Conservation (phyloP, 2,329 filamentous ascomycete genomes). For the Xylariaceae sp. region DNA sequence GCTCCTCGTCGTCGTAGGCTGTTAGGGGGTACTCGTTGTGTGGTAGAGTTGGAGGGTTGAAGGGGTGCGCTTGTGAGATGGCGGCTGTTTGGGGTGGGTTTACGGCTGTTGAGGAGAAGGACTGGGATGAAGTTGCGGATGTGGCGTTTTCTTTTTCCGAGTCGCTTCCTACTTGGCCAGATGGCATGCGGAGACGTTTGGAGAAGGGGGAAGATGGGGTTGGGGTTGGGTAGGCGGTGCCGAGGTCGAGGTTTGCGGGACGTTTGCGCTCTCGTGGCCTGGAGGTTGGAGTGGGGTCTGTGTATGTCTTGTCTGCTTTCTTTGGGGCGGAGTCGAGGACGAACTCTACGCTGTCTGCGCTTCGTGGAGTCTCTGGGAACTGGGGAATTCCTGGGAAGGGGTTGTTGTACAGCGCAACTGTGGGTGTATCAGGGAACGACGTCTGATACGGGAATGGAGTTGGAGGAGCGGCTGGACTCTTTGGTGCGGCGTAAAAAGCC, state of each 20-base stretch:
- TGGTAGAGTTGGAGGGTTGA: neutral
- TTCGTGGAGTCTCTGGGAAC: neutral
- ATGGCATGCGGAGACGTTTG: no score
- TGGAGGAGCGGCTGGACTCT: neutral
- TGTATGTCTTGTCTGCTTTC: no score
- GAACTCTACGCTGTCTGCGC: neutral
- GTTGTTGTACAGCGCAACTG: constrained; percentile 11
- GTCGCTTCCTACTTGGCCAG: neutral
- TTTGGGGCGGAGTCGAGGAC: no score
- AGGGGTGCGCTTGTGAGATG: neutral
- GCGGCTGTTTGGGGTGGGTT: neutral
- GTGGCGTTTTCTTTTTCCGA: constrained; percentile 7
- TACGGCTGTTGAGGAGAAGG: neutral
- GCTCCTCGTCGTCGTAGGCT: constrained; percentile 1
- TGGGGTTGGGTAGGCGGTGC: neutral
- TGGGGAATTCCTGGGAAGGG: neutral
- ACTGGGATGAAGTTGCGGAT: neutral
- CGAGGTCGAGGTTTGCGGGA: neutral
- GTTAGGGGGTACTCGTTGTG: neutral
- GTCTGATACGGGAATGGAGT: constrained; percentile 2
- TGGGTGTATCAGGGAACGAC: constrained; percentile 4
- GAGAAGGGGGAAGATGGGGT: no score
- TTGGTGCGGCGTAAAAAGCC: neutral
- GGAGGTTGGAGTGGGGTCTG: no score
- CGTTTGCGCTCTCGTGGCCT: neutral